Evolutionary conservation across 441 rosid species (phyloP).

Genomic region (Syzygium syzygioides): DNA sequence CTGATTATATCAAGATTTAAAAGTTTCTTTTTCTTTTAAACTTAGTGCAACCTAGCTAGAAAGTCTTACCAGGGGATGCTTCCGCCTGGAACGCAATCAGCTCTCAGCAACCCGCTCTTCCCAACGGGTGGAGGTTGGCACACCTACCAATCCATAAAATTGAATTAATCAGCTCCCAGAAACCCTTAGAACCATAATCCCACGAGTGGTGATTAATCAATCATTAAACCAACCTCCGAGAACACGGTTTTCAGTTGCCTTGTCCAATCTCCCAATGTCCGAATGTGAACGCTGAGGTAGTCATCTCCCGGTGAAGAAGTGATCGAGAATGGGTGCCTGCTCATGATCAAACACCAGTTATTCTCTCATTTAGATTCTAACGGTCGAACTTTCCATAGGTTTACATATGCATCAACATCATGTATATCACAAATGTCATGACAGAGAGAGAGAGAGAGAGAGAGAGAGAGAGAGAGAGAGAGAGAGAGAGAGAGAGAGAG

Average conservation of each 20-base stretch:
- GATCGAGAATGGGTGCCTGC: constrained; percentile 91
- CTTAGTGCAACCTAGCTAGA: not conserved
- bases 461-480: no score
- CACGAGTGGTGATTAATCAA: not conserved
- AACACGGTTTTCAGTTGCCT: constrained; percentile 71
- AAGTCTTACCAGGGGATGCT: constrained; percentile 34
- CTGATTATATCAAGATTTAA: not conserved
- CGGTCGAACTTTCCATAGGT: not conserved
- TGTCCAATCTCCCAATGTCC: constrained; percentile 92
- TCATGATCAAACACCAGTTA: not conserved
- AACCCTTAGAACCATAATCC: not conserved
- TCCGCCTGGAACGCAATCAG: constrained; percentile 30
- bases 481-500: not conserved
- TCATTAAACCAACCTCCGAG: constrained; percentile 43
- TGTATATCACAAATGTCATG: not conserved
- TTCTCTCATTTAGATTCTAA: no score
- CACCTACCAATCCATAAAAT: constrained; percentile 15
- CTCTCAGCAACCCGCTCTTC: constrained; percentile 49
- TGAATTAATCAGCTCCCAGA: not conserved
- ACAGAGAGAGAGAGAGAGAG: no score
- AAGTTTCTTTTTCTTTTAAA: not conserved
- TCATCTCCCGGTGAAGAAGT: constrained; percentile 94
- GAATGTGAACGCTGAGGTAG: constrained; percentile 76
- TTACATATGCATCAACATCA: not conserved
- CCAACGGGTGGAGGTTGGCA: constrained; percentile 42